Conservation (phyloP, 202 grass and related monocot genomes). For the Schoenoplectus triqueter region DNA sequence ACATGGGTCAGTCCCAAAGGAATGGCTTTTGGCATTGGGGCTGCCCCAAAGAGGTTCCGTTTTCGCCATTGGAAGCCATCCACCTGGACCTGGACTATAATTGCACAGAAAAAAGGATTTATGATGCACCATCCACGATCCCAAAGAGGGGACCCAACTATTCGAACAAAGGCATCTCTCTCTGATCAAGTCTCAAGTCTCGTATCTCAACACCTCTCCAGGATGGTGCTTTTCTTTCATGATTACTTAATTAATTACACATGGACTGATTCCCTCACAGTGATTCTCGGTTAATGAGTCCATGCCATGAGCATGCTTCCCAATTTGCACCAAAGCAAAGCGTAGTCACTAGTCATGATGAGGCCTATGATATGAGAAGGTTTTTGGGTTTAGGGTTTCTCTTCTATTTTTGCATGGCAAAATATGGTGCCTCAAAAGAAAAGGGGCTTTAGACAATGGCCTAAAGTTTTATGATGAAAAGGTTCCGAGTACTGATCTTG, state of each 20-base stretch:
- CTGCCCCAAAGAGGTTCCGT: constrained; percentile 35
- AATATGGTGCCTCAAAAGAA: constrained; percentile 21
- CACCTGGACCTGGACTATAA: constrained; percentile 21
- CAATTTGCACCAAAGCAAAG: constrained; percentile 24
- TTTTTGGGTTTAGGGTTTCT: constrained; percentile 52
- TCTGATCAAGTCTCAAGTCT: constrained; percentile 10
- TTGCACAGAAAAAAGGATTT: constrained; percentile 25
- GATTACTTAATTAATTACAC: constrained; percentile 49
- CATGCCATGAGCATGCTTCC: constrained; percentile 37
- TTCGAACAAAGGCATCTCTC: constrained; percentile 12
- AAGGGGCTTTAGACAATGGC: constrained; percentile 47
- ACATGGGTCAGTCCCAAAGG: constrained; percentile 58
- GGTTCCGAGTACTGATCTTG: constrained; percentile 44
- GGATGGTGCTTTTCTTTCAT: constrained; percentile 30
- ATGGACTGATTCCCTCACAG: constrained; percentile 48
- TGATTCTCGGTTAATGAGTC: constrained; percentile 42
- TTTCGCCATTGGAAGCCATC: constrained; percentile 39
- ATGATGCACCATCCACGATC: constrained; percentile 16
- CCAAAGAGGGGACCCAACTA: constrained; percentile 29
- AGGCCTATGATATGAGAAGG: constrained; percentile 42
- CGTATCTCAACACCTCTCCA: not conserved
- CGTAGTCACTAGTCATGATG: constrained; percentile 36
- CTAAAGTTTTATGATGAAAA: constrained; percentile 49
- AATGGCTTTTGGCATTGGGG: constrained; percentile 61
- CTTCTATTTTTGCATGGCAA: constrained; percentile 44